phyloP scores from a whole-genome alignment of 768 basidiomycete genomes.

The Lyophyllum atratum region DNA sequence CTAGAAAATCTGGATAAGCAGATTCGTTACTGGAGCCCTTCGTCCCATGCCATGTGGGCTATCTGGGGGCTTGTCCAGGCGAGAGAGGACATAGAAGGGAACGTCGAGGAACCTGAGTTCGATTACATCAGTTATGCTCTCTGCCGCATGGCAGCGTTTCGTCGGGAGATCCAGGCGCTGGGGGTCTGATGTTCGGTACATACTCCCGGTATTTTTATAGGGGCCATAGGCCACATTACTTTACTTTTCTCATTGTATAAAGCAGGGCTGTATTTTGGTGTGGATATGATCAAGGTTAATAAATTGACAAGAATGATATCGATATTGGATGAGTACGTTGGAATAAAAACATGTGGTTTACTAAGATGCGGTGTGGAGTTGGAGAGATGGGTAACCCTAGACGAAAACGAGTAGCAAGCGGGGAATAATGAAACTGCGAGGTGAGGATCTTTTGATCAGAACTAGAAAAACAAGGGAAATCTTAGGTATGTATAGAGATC shows the following conservation, averaged over 20 bases:
- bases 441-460: conserved; percentile 18
- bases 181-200: conserved; percentile 27
- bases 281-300: neutral
- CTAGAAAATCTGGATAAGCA: conserved; percentile 71
- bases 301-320: conserved; percentile 29
- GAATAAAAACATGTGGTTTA: conserved; percentile 50
- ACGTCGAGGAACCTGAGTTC: conserved; percentile 71
- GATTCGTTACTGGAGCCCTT: conserved; percentile 86
- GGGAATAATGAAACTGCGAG: conserved; percentile 28
- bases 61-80: conserved; percentile 96
- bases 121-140: conserved; percentile 86
- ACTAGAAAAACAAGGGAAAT: conserved; percentile 16
- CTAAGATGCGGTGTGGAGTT: conserved; percentile 40
- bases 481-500: conserved; percentile 21
- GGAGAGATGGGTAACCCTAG: conserved; percentile 43
- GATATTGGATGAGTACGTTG: conserved; percentile 35
- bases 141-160: conserved; percentile 66
- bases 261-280: too few species aligned
- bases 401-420: conserved; percentile 34
- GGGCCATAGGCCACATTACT: too few species aligned
- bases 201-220: neutral
- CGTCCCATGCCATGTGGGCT: conserved; percentile 90
- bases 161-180: conserved; percentile 52
- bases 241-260: too few species aligned
- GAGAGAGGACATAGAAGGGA: conserved; percentile 65